These are phyloP conservation scores for Ascochyta lentis DNA, from an alignment of 2,329 filamentous ascomycete species.

Conservation along the genomic window DNA sequence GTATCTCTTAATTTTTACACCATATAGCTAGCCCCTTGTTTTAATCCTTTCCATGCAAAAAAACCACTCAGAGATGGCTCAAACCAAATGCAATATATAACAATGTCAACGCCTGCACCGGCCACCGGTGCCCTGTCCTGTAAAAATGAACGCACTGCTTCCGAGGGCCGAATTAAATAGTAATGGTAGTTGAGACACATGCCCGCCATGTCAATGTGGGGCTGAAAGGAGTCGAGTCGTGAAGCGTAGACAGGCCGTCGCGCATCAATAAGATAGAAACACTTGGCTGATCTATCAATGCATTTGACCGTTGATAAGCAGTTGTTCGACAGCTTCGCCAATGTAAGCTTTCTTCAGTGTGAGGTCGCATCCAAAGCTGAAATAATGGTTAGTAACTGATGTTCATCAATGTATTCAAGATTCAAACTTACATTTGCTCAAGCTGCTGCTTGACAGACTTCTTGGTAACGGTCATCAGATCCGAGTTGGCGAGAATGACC, in stretches of 20 bases:
- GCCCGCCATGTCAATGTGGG: conserved; percentile 3
- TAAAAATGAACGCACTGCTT: conserved; percentile 11
- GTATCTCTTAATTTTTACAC: conserved; percentile 12
- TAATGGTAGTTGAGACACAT: conserved; percentile 18
- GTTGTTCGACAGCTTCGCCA: conserved; percentile 48
- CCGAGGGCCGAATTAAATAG: conserved; percentile 13
- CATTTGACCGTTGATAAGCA: conserved; percentile 20
- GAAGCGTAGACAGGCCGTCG: conserved; percentile 17
- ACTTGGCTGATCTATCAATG: conserved; percentile 3
- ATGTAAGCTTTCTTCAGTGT: conserved; percentile 93
- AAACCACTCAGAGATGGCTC: not conserved
- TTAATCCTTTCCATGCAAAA: conserved; percentile 6
- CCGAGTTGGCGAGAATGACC: conserved; percentile 87
- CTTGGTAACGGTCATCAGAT: conserved; percentile 98
- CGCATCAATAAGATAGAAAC: not conserved
- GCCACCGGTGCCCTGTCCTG: conserved; percentile 4
- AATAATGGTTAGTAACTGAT: conserved; percentile 25
- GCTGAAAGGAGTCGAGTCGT: conserved; percentile 15
- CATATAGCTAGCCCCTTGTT: conserved; percentile 2
- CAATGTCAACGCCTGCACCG: conserved; percentile 9
- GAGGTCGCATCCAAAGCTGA: conserved; percentile 77
- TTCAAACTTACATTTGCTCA: conserved; percentile 67
- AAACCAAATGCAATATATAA: conserved; percentile 13
- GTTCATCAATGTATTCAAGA: not conserved
- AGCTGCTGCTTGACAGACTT: conserved; percentile 96